phyloP scores from a whole-genome alignment of 805 yeast genomes.

The Pichia membranifaciens region DNA sequence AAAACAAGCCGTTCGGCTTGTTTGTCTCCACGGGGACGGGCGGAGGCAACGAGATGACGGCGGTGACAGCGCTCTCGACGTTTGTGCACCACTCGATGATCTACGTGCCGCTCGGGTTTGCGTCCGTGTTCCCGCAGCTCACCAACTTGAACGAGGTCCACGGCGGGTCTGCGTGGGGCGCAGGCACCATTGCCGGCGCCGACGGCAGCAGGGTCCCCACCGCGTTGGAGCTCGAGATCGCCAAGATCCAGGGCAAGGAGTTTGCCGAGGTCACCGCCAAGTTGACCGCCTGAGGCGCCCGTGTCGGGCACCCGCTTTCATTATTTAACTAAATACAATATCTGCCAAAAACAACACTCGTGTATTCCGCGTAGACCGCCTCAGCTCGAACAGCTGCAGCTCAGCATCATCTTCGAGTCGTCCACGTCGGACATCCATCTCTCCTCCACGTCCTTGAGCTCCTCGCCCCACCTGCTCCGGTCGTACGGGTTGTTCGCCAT shows the following conservation, averaged over 20 bases:
- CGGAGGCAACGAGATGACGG: slow-evolving; percentile 78
- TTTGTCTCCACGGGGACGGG: slow-evolving; percentile 76
- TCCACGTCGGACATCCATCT: slow-evolving; percentile 53
- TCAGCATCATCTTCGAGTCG: slow-evolving; percentile 52
- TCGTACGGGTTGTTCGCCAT: slow-evolving; percentile 80
- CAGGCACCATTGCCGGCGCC: slow-evolving; percentile 71
- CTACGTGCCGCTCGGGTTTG: slow-evolving; percentile 75
- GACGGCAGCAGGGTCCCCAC: slow-evolving; percentile 72
- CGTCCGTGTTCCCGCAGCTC: slow-evolving; percentile 46
- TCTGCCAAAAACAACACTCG: too few relatives aligned
- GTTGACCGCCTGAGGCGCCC: slow-evolving; percentile 3
- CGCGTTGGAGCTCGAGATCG: slow-evolving; percentile 57
- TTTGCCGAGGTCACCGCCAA: slow-evolving; percentile 33
- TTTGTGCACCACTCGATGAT: slow-evolving; percentile 77
- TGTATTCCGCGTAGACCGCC: too few relatives aligned
- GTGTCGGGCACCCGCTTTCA: too few relatives aligned
- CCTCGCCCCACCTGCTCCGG: slow-evolving; percentile 59
- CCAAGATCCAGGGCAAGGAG: slow-evolving; percentile 59
- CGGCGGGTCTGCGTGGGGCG: slow-evolving; percentile 85
- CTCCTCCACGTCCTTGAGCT: slow-evolving; percentile 50
- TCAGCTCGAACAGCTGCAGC: slow-evolving; percentile 64
- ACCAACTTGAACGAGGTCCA: slow-evolving; percentile 57
- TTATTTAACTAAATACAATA: too few relatives aligned
- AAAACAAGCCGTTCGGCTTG: slow-evolving; percentile 69
- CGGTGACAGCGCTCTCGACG: slow-evolving; percentile 55